Evolutionary conservation across 805 yeast species (phyloP), one percentile per base, ranked within the genome.

Genomic region (Teunomyces aglyptinius): DNA sequence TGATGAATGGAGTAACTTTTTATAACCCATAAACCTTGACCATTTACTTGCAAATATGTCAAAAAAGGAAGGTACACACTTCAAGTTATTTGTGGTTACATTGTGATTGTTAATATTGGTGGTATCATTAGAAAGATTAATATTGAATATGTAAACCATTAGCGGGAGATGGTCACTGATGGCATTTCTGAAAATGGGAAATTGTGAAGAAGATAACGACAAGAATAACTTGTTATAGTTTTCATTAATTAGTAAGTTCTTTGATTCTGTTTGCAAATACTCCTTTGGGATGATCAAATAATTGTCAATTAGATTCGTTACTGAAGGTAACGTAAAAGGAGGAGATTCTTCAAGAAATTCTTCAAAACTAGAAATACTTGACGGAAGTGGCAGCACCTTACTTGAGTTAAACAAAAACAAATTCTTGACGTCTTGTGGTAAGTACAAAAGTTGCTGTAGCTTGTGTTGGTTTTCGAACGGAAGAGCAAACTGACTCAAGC

Each of bases 1-100:
- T 1, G 61, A 60, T 0, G 80, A 75, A 39, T 68, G 68, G 2
- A 75, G 50, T 28, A 78, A 58, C 24, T 62, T 61, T 12, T 58
- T 56, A 42, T 67, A 60, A 11, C 63, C 58, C 10, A 67, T 48
- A 6, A 58, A 59, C 18, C 58, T 55, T 2, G 67, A 53, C 81
- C 80, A 77, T 10, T 57, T 59, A 20, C 55, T 53, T 0, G 79
- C 75, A 54, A 77, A 64, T 1, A 53, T 48, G 49, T 76, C 80
- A 54, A 77, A 75, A 43, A 73, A 67, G 8, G 45, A 39, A 19
- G 53, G 53, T 7, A 45, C 38, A 15, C 20, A 10, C 11, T 33
- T 33, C 20, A 3, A 7, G 5, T 4, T 33, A 15, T 8, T 16
- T 2, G 34, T 18, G 16, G 32, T 16, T 3, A 27, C 15, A 20